These are phyloP conservation scores for Picea sitchensis DNA, from an alignment of 75 land plant species.

Conservation along the genomic window DNA sequence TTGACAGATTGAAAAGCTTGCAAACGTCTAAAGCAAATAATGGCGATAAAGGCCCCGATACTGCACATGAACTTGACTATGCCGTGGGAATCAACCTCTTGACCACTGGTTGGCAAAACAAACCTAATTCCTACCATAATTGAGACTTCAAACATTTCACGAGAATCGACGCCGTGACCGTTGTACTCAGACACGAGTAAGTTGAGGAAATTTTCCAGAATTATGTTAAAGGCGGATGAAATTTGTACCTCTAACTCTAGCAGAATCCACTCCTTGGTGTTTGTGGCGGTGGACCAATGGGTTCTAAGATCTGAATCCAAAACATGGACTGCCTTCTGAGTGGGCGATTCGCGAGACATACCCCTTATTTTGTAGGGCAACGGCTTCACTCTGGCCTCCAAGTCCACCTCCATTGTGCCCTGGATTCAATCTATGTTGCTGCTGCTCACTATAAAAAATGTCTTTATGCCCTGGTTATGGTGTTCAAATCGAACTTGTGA, in stretches of 20 bases:
- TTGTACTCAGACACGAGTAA: background rate
- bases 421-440: background rate
- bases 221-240: background rate
- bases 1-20: no score
- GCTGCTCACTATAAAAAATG: no score
- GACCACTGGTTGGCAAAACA: background rate
- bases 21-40: no score
- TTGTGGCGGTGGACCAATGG: constrained; percentile 95
- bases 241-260: constrained; percentile 76
- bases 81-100: no score
- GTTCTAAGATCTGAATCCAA: constrained; percentile 88
- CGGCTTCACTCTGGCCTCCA: constrained; percentile 66
- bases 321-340: constrained; percentile 80
- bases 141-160: background rate
- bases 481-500: no score
- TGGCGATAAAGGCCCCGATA: no score
- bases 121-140: background rate
- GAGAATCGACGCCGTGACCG: background rate
- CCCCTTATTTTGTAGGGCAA: constrained; percentile 72
- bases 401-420: constrained; percentile 55
- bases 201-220: background rate
- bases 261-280: constrained; percentile 94
- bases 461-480: no score
- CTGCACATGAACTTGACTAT: no score
- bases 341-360: constrained; percentile 70